phyloP scores from a whole-genome alignment of 805 yeast genomes.

The Saturnispora hagleri region DNA sequence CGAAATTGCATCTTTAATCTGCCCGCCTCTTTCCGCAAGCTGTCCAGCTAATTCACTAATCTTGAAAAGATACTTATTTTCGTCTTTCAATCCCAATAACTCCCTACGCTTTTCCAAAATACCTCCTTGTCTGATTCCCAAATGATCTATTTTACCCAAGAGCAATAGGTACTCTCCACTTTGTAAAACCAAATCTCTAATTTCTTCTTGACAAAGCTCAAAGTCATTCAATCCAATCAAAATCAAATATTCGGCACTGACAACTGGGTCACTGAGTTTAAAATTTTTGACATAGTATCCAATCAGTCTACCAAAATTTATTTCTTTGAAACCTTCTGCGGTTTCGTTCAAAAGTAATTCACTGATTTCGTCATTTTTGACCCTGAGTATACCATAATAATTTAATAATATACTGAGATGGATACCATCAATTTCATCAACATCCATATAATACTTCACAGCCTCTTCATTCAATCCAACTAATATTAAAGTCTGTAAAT shows the following conservation, averaged over 20 bases:
- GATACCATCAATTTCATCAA: slow-evolving; percentile 76
- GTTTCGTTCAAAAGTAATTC: slow-evolving; percentile 25
- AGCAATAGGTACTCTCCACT: slow-evolving; percentile 76
- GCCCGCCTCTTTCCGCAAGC: slow-evolving; percentile 85
- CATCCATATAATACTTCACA: slow-evolving; percentile 48
- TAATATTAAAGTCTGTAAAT: slow-evolving; percentile 62
- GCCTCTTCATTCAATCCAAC: slow-evolving; percentile 80
- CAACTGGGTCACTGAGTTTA: slow-evolving; percentile 77
- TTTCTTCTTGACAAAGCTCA: slow-evolving; percentile 61
- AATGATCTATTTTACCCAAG: slow-evolving; percentile 73
- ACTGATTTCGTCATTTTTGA: slow-evolving; percentile 17
- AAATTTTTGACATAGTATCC: slow-evolving; percentile 79
- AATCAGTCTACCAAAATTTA: slow-evolving; percentile 52
- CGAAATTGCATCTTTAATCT: slow-evolving; percentile 74
- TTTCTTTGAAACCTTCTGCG: slow-evolving; percentile 22
- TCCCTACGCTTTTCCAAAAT: slow-evolving; percentile 69
- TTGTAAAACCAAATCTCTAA: slow-evolving; percentile 75
- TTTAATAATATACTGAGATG: slow-evolving; percentile 80
- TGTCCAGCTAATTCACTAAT: slow-evolving; percentile 81
- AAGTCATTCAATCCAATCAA: slow-evolving; percentile 53
- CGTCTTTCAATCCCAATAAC: slow-evolving; percentile 49
- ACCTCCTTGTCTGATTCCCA: slow-evolving; percentile 76
- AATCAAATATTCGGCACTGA: slow-evolving; percentile 83
- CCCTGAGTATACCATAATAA: slow-evolving; percentile 59
- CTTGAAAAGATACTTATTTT: slow-evolving; percentile 51